Evolutionary conservation across 2,329 filamentous ascomycete genomes (phyloP), one percentile per base, ranked within the genome.

Genomic region (Cercospora sp.): DNA sequence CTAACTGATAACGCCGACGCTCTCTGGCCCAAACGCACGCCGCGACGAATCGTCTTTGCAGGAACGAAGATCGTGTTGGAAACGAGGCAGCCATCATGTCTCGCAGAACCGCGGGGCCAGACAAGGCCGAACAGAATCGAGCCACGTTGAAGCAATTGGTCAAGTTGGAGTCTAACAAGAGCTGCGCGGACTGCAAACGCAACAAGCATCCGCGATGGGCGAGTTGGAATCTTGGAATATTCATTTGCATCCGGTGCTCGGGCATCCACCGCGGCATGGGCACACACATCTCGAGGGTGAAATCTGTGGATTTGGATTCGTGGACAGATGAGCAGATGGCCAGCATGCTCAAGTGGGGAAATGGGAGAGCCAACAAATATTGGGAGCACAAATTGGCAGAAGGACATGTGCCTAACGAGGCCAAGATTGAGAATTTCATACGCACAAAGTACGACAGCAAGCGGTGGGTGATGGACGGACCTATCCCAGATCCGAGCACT

Each of bases 141-240:
- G 89, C 90, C 80, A 96, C 93, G 55, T 92, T 99, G 81, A 98
- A 98, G 85, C 93, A 88, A 79, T 87, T 99, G 74, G 85, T 98
- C 79, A 99, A 98, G 84, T 84, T 99, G 74, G 94, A 98, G 78
- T 84, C 89, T 71, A 99, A 99, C 85, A 99, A 99, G 85, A 89
- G 91, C 79, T 99, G 95, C 85, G 93, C 94, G 69, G 95, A 99
- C 81, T 99, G 95, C 88, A 99, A 99, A 86, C 90, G 91, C 80
- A 99, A 98, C 85, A 99, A 98, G 82, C 95, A 97, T 83, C 95
- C 95, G 69, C 88, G 95, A 91, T 99, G 95, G 95, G 95, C 95
- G 34, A 97, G 93, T 79, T 99, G 95, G 95, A 99, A 99, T 80
- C 83, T 99, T 65, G 95, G 95, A 75, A 89, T 99, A 78, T 99